phyloP scores from a whole-genome alignment of 2,329 filamentous ascomycete genomes.

The Amesomyces nigricolor region DNA sequence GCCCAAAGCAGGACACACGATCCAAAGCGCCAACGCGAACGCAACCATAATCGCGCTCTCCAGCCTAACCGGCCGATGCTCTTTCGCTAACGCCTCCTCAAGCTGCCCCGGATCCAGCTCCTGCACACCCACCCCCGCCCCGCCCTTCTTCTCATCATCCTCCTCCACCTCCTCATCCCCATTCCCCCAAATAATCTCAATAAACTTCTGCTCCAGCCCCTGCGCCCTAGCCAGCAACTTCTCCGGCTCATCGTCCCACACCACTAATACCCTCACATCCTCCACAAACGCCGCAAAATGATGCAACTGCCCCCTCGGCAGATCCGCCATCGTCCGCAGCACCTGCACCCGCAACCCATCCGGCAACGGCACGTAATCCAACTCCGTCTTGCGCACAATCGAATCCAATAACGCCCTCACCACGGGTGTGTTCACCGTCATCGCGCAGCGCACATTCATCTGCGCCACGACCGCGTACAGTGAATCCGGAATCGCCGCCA shows the following conservation, averaged over 20 bases:
- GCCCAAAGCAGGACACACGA: slow-evolving; percentile 51
- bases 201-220: slow-evolving; percentile 66
- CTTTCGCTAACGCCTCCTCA: slow-evolving; percentile 59
- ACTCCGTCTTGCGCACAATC: slow-evolving; percentile 37
- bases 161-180: slow-evolving; percentile 49
- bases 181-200: slow-evolving; percentile 68
- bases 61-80: slow-evolving; percentile 50
- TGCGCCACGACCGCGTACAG: slow-evolving; percentile 34
- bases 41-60: slow-evolving; percentile 50
- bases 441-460: slow-evolving; percentile 50
- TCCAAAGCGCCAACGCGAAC: slow-evolving; percentile 47
- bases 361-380: slow-evolving; percentile 61
- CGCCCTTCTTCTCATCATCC: slow-evolving; percentile 55
- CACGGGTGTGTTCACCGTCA: slow-evolving; percentile 61
- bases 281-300: slow-evolving; percentile 77
- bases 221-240: slow-evolving; percentile 48
- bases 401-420: slow-evolving; percentile 53
- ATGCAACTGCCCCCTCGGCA: slow-evolving; percentile 65
- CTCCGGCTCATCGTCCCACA: slow-evolving; percentile 72
- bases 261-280: slow-evolving; percentile 62
- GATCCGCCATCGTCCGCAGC: slow-evolving; percentile 63
- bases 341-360: slow-evolving; percentile 75
- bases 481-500: slow-evolving; percentile 32
- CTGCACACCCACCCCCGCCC: slow-evolving; percentile 31
- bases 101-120: slow-evolving; percentile 45